These are phyloP conservation scores for Candida coquimbonensis DNA, from an alignment of 805 yeast species.

Conservation along the genomic window DNA sequence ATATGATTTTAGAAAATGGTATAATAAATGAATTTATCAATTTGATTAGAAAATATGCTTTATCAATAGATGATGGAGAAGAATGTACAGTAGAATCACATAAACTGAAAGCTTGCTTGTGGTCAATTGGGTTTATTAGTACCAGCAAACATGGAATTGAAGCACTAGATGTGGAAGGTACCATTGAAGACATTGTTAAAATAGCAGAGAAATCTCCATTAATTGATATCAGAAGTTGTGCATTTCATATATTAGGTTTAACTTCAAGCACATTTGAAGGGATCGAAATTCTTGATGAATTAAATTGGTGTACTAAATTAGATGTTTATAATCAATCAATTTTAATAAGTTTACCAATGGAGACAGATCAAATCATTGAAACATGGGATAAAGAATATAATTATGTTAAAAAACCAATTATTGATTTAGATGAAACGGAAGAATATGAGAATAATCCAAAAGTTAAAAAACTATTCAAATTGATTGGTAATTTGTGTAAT, in stretches of 20 bases:
- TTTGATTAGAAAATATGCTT: constrained; percentile 26
- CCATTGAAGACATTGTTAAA: constrained; percentile 45
- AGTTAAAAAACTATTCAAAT: constrained; percentile 24
- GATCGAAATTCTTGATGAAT: constrained; percentile 74
- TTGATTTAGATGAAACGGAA: constrained; percentile 8
- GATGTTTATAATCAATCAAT: constrained; percentile 36
- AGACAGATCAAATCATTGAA: constrained; percentile 25
- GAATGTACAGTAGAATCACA: constrained; percentile 25
- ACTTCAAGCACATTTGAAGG: constrained; percentile 72
- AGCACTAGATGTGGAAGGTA: constrained; percentile 44
- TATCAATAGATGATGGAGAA: constrained; percentile 15
- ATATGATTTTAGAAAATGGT: constrained; percentile 46
- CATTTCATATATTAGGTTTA: constrained; percentile 72
- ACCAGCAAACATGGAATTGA: constrained; percentile 63
- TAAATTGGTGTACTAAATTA: constrained; percentile 58
- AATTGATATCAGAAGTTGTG: constrained; percentile 65
- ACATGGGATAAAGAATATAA: constrained; percentile 4
- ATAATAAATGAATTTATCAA: constrained; percentile 35
- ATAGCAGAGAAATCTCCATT: constrained; percentile 41
- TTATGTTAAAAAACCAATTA: constrained; percentile 5
- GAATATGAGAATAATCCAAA: constrained; percentile 22
- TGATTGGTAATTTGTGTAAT: constrained; percentile 51
- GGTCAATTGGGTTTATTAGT: constrained; percentile 86
- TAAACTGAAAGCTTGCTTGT: constrained; percentile 64
- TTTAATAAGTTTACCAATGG: constrained; percentile 35